Evolutionary conservation across 2,329 filamentous ascomycete species (phyloP), one percentile per base, ranked within the genome.

Genomic region (Stachybotrys elegans): DNA sequence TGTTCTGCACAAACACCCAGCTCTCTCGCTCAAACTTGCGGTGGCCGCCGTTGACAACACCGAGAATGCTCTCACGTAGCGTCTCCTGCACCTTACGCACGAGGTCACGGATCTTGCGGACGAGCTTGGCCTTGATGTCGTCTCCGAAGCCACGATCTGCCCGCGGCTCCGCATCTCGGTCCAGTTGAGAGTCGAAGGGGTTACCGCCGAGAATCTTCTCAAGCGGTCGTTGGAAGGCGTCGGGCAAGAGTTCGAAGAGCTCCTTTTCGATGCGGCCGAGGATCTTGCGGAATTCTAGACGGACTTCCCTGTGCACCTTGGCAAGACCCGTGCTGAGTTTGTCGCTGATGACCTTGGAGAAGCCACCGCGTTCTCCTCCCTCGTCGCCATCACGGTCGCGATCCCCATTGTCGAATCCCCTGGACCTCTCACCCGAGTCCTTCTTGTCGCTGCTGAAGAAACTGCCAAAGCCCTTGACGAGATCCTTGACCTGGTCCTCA

Each of bases 171-270:
- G 57, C 58, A 16, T 68, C 61, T 16, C 58, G 58, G 43, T 71
- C 67, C 13, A 72, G 66, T 47, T 69, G 58, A 14, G 62, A 54
- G 52, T 72, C 68, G 45, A 72, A 72, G 6, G 69, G 69, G 38
- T 72, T 72, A 3, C 69, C 69, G 0, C 69, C 69, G 0, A 72
- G 62, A 9, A 72, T 69, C 57, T 67, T 71, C 51, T 72, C 69
- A 0, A 72, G 61, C 0, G 69, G 67, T 0, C 63, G 55, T 48
- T 72, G 68, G 46, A 72, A 62, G 39, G 64, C 48, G 39, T 71
- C 68, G 1, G 69, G 69, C 0, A 72, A 60, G 12, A 68, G 49
- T 53, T 72, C 69, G 23, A 72, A 72, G 1, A 72, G 61, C 48
- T 68, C 54, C 56, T 70, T 71, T 55, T 72, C 69, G 22, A 72